Percentiles rank a stretch among this genome's conserved stretches.
These are phyloP conservation scores for Kitagawia praeruptora DNA, from an alignment of 129 eudicot genomes.

Conservation along the genomic window DNA sequence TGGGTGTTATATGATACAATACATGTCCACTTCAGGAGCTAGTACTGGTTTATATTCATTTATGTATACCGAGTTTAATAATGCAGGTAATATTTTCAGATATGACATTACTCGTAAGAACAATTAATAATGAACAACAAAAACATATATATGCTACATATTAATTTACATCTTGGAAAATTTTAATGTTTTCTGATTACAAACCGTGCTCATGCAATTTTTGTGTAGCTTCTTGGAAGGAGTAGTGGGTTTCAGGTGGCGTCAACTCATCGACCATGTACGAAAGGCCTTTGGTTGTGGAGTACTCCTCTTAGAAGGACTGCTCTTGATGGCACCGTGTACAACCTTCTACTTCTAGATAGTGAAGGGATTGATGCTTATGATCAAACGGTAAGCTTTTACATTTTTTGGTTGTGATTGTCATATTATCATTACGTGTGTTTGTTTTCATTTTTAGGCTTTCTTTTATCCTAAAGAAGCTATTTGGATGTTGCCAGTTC, in stretches of 20 bases:
- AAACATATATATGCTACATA: neutral
- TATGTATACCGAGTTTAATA: no score
- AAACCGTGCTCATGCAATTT: neutral
- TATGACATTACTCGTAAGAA: neutral
- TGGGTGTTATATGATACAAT: neutral
- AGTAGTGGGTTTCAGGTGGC: conserved; percentile 98
- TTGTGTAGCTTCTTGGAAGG: conserved; percentile 85
- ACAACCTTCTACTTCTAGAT: conserved; percentile 83
- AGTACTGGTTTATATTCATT: neutral
- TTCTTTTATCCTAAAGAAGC: neutral
- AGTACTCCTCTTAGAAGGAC: conserved; percentile 83
- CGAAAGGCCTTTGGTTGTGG: conserved; percentile 99
- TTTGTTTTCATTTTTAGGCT: neutral
- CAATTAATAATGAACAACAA: neutral
- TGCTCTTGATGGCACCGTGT: conserved; percentile 94
- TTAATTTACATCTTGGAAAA: neutral
- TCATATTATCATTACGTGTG: neutral
- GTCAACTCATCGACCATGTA: conserved; percentile 93
- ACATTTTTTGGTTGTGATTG: neutral
- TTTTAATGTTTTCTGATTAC: neutral
- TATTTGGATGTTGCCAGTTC: neutral
- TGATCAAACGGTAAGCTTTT: conserved; percentile 86
- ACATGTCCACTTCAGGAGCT: neutral
- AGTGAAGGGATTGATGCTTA: conserved; percentile 99
- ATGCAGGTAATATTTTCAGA: neutral